Percentiles rank a stretch among this genome's conserved stretches.
phyloP scores from a whole-genome alignment of 805 yeast species.

The Saccharomycopsis lassenensis region DNA sequence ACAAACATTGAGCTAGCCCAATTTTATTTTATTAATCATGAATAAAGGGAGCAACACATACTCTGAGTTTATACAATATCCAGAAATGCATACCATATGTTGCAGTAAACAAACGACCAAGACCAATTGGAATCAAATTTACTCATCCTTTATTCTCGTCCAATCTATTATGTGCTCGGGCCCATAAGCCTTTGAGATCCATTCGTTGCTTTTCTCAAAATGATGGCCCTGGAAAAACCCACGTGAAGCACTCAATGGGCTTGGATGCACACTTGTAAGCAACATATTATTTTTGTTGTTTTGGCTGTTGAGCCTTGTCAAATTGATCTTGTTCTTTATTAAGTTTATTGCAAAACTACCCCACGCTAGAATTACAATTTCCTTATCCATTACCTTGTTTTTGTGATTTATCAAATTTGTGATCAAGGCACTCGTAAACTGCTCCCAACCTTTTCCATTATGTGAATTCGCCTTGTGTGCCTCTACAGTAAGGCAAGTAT shows the following conservation, averaged over 20 bases:
- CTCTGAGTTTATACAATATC: no score
- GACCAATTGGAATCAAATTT: no score
- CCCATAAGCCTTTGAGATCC: slow-evolving; percentile 45
- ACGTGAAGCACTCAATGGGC: slow-evolving; percentile 83
- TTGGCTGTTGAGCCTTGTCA: slow-evolving; percentile 25
- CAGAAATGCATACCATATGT: no score
- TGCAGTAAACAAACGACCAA: no score
- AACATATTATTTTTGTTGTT: slow-evolving; percentile 33
- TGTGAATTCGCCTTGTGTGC: slow-evolving; percentile 94
- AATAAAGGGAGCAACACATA: no score
- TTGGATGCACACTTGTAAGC: slow-evolving; percentile 79
- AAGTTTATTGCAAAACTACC: slow-evolving; percentile 65
- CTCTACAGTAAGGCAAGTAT: slow-evolving; percentile 81
- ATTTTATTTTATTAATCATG: no score
- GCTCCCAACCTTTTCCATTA: slow-evolving; percentile 86
- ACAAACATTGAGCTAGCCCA: no score
- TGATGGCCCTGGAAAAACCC: slow-evolving; percentile 77
- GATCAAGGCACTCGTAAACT: slow-evolving; percentile 68
- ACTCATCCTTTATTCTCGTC: slow-evolving; percentile 24
- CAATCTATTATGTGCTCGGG: slow-evolving; percentile 49
- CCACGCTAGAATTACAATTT: slow-evolving; percentile 73
- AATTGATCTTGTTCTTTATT: slow-evolving; percentile 23
- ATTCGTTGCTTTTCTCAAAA: slow-evolving; percentile 64
- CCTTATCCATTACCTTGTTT: slow-evolving; percentile 29
- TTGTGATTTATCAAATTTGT: slow-evolving; percentile 39